Percentiles rank a stretch among this genome's conserved stretches.
phyloP scores from a whole-genome alignment of 805 yeast species.

The Lipomyces japonicus region DNA sequence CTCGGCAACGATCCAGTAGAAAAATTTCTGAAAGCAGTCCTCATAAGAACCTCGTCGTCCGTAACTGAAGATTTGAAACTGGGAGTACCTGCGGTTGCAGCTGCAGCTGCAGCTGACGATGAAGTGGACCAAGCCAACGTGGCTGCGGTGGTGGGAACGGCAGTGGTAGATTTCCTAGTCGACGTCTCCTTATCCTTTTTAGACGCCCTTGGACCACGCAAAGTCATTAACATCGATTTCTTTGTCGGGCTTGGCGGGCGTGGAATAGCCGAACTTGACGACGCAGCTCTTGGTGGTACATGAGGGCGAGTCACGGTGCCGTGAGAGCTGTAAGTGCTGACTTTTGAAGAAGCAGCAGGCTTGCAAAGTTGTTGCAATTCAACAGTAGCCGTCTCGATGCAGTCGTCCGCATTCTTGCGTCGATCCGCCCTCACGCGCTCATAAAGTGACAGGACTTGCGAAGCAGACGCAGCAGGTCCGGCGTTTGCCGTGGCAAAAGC shows the following conservation, averaged over 20 bases:
- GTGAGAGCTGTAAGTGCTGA: not conserved
- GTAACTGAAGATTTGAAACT: slow-evolving; percentile 1
- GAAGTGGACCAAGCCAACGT: slow-evolving; percentile 17
- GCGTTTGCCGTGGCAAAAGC: slow-evolving; percentile 19
- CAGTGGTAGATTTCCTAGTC: not conserved
- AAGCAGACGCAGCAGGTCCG: slow-evolving; percentile 17
- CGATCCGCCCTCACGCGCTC: slow-evolving; percentile 21
- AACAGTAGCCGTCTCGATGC: not conserved
- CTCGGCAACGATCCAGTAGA: slow-evolving; percentile 17
- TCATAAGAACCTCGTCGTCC: slow-evolving; percentile 10
- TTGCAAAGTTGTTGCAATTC: too few relatives aligned
- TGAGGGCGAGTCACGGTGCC: not conserved
- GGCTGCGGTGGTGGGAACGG: slow-evolving; percentile 22
- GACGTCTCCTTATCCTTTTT: slow-evolving; percentile 10
- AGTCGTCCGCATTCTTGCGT: slow-evolving; percentile 3
- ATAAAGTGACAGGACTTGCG: slow-evolving; percentile 15
- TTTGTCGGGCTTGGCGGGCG: slow-evolving; percentile 22
- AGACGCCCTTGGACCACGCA: slow-evolving; percentile 19
- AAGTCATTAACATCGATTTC: slow-evolving; percentile 27
- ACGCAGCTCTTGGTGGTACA: not conserved
- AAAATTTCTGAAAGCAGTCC: slow-evolving; percentile 19
- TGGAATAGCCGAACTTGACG: not conserved
- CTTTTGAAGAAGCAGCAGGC: not conserved
- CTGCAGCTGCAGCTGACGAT: slow-evolving; percentile 4
- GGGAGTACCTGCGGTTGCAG: slow-evolving; percentile 1